Evolutionary conservation across 2,329 filamentous ascomycete genomes (phyloP), one percentile per base, ranked within the genome.

Genomic region (Trichoderma asperellum): DNA sequence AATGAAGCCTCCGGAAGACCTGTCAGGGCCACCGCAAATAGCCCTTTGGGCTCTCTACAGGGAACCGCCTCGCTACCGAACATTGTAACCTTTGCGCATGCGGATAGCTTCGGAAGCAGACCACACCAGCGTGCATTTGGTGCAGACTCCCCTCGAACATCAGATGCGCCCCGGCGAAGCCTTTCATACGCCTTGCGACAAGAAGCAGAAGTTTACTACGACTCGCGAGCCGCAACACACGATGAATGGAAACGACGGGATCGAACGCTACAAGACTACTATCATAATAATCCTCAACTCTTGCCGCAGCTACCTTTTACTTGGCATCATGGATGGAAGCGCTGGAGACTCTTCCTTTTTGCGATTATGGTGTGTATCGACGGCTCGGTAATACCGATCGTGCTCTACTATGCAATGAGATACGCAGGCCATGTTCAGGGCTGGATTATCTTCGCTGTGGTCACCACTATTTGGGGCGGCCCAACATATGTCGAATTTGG

Each of bases 401-500:
- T 83, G 1, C 76, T 87, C 5, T 87, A 85, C 78, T 87, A 86
- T 71, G 81, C 81, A 24, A 77, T 87, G 68, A 80, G 79, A 72
- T 85, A 79, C 56, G 79, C 77, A 4, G 80, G 79, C 37, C 24
- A 78, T 24, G 78, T 81, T 27, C 47, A 82, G 76, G 78, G 79
- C 49, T 81, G 75, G 73, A 81, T 81, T 73, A 81, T 84, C 65
- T 87, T 87, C 71, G 84, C 84, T 72, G 80, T 87, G 64, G 81
- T 87, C 55, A 86, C 85, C 0, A 83, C 84, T 43, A 85, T 87
- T 71, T 87, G 85, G 80, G 85, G 85, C 68, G 80, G 85, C 32
- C 82, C 85, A n/a, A 86, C 85, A 6, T 85, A 86, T 68, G 77
- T 86, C 68, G 84, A 87, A 72, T 86, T 86, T 69, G 84, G 77